Base-by-base conservation (phyloP, 1,139 yeast species). In the Saccharomyces pastorianus region DNA sequence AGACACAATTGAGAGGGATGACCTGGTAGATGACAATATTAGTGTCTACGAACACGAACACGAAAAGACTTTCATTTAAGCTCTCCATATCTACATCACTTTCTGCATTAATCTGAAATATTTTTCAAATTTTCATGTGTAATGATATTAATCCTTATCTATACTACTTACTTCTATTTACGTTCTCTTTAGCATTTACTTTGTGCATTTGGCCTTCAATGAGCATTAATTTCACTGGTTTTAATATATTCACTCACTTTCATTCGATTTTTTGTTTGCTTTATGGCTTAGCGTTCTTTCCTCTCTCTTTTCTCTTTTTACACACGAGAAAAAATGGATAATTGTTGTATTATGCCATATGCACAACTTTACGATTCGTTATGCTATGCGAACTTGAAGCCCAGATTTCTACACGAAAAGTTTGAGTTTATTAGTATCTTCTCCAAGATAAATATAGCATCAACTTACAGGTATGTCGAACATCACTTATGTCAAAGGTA, bases 401-500 rank as follows among this genome's bases (percentile, higher is more conserved):
- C n/a, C 38, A 14, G 17, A 32, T 32, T n/a, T 32, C 7, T 5
- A 5, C 38, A n/a, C 14, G 17, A n/a, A n/a, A 7, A 32, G 17
- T n/a, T 32, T n/a, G 6, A n/a, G n/a, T 6, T 3, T 7, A n/a
- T 32, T n/a, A 7, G 17, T n/a, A n/a, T 32, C 8, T 32, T 32
- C 20, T 17, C 42, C 6, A 20, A 4, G n/a, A 38, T 38, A 6
- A 34, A 14, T 34, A 34, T 11, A 38, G 3, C 25, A 5, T 20
- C 25, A 13, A 4, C 6, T 38, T 38, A 4, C 26, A 38, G 20
- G n/a, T 14, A 56, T 56, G 59, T 25, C 56, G 7, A 60, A 55
- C 32, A 53, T 66, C 6, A 59, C 32, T 6, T 63, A 64, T 47
- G 14, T 58, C 0, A 58, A 56, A 41, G 69, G 69, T 1, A 58